Percentiles rank a stretch among this genome's conserved stretches.
These are phyloP conservation scores for Abelmoschus esculentus DNA, from an alignment of 345 rosid genomes.

Conservation along the genomic window DNA sequence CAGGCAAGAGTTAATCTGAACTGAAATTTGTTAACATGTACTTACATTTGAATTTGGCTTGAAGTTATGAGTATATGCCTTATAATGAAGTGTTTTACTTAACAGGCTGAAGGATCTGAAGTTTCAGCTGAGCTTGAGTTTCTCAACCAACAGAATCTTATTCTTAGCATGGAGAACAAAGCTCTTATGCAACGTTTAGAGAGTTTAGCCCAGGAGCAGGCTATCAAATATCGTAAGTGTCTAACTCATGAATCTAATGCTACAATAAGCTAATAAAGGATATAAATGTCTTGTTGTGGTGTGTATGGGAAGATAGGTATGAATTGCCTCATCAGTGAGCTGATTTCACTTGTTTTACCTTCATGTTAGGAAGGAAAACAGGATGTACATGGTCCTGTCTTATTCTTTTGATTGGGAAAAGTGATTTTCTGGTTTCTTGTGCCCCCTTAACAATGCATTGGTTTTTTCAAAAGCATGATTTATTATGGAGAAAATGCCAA, in stretches of 20 bases:
- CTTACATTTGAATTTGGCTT: background rate
- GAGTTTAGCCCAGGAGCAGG: slow-evolving; percentile 72
- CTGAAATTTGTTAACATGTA: background rate
- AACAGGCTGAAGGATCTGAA: slow-evolving; percentile 76
- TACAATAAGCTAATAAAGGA: background rate
- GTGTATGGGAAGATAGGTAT: background rate
- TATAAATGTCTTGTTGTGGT: background rate
- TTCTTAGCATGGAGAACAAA: slow-evolving; percentile 85
- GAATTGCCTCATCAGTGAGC: background rate
- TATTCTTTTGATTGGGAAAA: background rate
- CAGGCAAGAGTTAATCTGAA: slow-evolving; percentile 46
- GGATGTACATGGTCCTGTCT: background rate
- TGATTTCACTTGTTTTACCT: background rate
- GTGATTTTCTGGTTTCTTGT: background rate
- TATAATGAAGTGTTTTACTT: slow-evolving; percentile 3
- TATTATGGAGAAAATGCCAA: background rate
- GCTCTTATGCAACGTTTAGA: slow-evolving; percentile 77
- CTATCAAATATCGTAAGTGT: slow-evolving; percentile 68
- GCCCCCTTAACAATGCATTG: background rate
- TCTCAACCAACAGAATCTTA: slow-evolving; percentile 70
- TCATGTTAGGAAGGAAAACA: background rate
- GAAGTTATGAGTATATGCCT: background rate
- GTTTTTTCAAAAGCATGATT: background rate
- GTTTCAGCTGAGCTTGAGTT: slow-evolving; percentile 87
- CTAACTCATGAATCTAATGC: background rate